Evolutionary conservation across 2,329 filamentous ascomycete genomes (phyloP), one percentile per base, ranked within the genome.

Genomic region (Corynespora cassiicola): DNA sequence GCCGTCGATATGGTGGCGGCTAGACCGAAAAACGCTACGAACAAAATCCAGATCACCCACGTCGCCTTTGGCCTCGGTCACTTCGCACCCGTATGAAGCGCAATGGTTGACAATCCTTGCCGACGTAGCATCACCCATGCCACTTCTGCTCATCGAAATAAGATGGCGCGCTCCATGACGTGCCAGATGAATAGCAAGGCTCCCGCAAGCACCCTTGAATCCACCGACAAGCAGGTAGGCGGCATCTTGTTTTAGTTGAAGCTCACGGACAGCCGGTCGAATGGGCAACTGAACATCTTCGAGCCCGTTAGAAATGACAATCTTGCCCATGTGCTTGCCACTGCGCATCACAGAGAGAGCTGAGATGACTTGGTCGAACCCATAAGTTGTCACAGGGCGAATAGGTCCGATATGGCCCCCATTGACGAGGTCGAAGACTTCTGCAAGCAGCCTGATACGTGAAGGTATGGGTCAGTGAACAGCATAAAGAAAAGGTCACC

Each of bases 291-390:
- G 7, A 42, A 39, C 11, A 69, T 48, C 39, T 9, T 28, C 35
- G n/a, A 36, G 39, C 24, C 45, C 45, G n/a, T 36, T 31, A 9
- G 50, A 43, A 9, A 74, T 49, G 8, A 73, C 63, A 1, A 73
- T 47, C 47, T 74, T 74, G 5, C 72, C 71, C 7, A 61, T 63
- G 26, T 70, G 65, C 17, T 62, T 62, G 0, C 69, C 66, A 11
- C 45, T 42, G 19, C 58, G 63, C 16, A 68, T 56, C 36, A 33
- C 50, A 12, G 47, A 40, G 28, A 71, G 46, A 0, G 63, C 64
- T 4, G 38, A 36, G 2, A 45, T 27, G 9, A 70, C 43, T 0
- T 68, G 38, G 9, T 52, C 52, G 27, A 66, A 60, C 0, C 16
- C n/a, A 34, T 24, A 23, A 16, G 24, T 33, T 0, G 43, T 39